A percentile compares a stretch with the other conserved stretches of the same genome.
Evolutionary conservation across 495 filamentous ascomycete species (phyloP).

Genomic region (Eremomyces bilateralis): DNA sequence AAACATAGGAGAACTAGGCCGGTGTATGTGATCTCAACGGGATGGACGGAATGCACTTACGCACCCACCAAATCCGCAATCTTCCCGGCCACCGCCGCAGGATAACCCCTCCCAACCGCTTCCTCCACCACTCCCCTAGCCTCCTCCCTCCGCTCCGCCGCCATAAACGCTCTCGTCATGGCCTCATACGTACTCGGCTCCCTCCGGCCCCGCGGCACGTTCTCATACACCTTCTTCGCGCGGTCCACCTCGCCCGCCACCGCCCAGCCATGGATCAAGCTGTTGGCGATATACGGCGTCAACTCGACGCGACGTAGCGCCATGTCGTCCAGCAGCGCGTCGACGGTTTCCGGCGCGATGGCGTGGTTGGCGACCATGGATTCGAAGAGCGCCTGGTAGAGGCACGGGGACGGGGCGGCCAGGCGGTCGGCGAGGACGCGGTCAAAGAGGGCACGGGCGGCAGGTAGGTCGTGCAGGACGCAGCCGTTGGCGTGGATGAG

Average conservation of each 20-base stretch:
- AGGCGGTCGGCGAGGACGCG: slow-evolving; percentile 40
- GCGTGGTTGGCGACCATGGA: slow-evolving; percentile 86
- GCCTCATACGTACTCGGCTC: slow-evolving; percentile 99
- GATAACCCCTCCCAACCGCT: slow-evolving; percentile 81
- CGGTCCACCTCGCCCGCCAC: slow-evolving; percentile 48
- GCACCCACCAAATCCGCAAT: slow-evolving; percentile 73
- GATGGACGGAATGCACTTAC: too few relatives aligned
- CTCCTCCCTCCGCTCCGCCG: slow-evolving; percentile 50
- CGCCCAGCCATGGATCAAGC: slow-evolving; percentile 96
- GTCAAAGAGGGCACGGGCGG: slow-evolving; percentile 65
- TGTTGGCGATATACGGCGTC: slow-evolving; percentile 97
- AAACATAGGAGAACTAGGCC: too few relatives aligned
- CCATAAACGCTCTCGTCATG: slow-evolving; percentile 85
- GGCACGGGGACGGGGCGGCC: slow-evolving; percentile 53
- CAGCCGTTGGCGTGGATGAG: slow-evolving; percentile 93
- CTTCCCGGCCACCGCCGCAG: slow-evolving; percentile 74
- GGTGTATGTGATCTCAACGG: too few relatives aligned
- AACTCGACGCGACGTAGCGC: slow-evolving; percentile 45
- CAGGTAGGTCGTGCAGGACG: slow-evolving; percentile 72
- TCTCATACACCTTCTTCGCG: slow-evolving; percentile 56
- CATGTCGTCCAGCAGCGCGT: slow-evolving; percentile 57
- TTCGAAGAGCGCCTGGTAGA: slow-evolving; percentile 92
- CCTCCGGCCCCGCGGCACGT: slow-evolving; percentile 48
- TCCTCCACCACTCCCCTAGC: slow-evolving; percentile 67
- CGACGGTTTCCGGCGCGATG: slow-evolving; percentile 47